phyloP scores from a whole-genome alignment of 345 rosid genomes.

The Eucalyptus polybractea region DNA sequence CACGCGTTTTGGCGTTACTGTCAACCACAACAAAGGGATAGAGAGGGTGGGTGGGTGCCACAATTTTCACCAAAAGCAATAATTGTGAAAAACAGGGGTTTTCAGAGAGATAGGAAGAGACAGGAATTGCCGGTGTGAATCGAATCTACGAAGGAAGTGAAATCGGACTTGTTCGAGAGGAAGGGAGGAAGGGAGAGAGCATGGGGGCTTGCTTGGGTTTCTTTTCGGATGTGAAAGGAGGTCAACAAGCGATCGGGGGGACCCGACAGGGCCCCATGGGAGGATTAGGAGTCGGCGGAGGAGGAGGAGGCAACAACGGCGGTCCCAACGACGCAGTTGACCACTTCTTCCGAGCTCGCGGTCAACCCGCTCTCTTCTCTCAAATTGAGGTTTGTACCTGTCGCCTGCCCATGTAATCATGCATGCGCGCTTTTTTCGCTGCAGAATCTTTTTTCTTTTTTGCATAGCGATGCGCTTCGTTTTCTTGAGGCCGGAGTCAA shows the following conservation, averaged over 20 bases:
- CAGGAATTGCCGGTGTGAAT: not conserved
- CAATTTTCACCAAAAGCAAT: not conserved
- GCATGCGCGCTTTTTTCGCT: not conserved
- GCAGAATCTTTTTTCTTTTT: not conserved
- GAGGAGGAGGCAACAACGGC: not conserved
- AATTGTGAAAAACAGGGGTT: not conserved
- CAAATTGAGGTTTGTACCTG: constrained; percentile 47
- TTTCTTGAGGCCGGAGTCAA: not conserved
- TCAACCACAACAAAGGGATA: not conserved
- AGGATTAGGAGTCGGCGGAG: not conserved
- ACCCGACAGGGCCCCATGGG: constrained; percentile 8
- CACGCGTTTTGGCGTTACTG: not conserved
- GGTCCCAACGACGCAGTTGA: constrained; percentile 62
- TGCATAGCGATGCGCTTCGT: not conserved
- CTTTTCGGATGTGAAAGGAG: too few species aligned
- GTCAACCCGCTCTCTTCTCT: constrained; percentile 37
- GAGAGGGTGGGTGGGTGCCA: not conserved
- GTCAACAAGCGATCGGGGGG: not conserved
- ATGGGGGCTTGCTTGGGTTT: too few species aligned
- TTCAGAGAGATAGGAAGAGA: not conserved
- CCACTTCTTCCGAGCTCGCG: constrained; percentile 45
- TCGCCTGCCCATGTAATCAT: not conserved
- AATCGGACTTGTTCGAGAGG: not conserved
- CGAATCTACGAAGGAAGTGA: not conserved
- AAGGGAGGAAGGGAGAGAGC: not conserved